Evolutionary conservation across 1,284 basidiomycete genomes (phyloP), one percentile per base, ranked within the genome.

Genomic region (Sporisorium graminicola): DNA sequence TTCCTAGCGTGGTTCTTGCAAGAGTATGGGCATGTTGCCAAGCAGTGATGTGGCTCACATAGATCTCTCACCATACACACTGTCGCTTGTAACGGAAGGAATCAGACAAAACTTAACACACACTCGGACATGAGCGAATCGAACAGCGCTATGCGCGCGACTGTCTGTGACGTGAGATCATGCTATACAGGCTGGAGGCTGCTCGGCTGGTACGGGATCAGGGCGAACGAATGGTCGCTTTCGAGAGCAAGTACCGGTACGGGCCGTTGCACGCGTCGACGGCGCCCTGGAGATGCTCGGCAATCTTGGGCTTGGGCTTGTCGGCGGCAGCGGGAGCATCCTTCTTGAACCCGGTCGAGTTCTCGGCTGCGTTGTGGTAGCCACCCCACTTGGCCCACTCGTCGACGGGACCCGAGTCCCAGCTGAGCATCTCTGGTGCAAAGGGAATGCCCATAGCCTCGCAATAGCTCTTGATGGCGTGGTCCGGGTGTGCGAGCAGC

Each of bases 381-480:
- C 73, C 74, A 27, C 78, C 79, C 83, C 83, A 85, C 35, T 82
- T 83, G 1, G 69, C 71, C 72, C 79, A 85, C 35, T 80, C 80
- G 50, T 80, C 77, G 26, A 83, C 80, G 5, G 74, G 72, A 0
- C 78, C 76, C n/a, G 73, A 62, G 50, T 85, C 77, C 83, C 83
- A 85, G 50, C 50, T 67, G 42, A 85, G 73, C 83, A 85, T 85
- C 13, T 61, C 52, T 3, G 58, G 61, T 2, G 74, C 53, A 49
- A 84, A 85, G 3, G 83, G 83, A 6, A 85, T 73, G 22, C 79
- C 80, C 47, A 82, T 58, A 0, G 76, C 73, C 3, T 77, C 56
- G 55, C 83, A 85, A 54, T 81, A 81, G 44, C 46, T 58, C 69
- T 69, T 55, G 53, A 84, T 61, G n/a, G 74, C 68, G 33, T 79